These are phyloP conservation scores for Patellifolia procumbens DNA, from an alignment of 179 eudicot genomes.

Conservation along the genomic window DNA sequence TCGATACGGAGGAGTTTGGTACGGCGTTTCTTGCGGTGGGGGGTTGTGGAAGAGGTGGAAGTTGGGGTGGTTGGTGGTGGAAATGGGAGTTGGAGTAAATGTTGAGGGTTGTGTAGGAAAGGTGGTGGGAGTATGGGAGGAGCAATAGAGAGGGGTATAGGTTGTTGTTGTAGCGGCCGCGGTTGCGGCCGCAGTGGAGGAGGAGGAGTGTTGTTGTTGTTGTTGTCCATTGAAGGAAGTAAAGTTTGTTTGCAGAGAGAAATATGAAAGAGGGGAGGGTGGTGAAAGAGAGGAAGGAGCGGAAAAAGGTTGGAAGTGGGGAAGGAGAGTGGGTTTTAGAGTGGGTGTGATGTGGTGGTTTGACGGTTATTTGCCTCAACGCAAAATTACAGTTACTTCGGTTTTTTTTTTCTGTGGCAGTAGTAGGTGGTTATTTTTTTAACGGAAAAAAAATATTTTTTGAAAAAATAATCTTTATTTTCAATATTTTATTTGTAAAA, in stretches of 20 bases:
- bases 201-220: background rate
- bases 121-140: constrained; percentile 6
- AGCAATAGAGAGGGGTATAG: constrained; percentile 16
- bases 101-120: background rate
- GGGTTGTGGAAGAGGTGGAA: background rate
- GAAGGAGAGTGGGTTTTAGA: constrained; percentile 30
- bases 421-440: background rate
- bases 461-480: no score
- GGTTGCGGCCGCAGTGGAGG: background rate
- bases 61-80: constrained; percentile 18
- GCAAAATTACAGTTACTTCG: constrained; percentile 21
- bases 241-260: background rate
- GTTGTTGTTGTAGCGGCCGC: constrained; percentile 6
- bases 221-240: constrained; percentile 7
- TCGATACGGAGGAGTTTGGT: constrained; percentile 21
- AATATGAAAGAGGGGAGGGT: constrained; percentile 1
- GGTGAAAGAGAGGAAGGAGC: background rate
- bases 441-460: no score
- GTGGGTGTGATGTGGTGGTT: constrained; percentile 25
- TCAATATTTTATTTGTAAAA: no score
- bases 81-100: background rate
- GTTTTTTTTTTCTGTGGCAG: constrained; percentile 18
- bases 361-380: constrained; percentile 21
- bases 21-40: constrained; percentile 17
- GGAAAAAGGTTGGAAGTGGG: constrained; percentile 36